Evolutionary conservation across 495 filamentous ascomycete genomes (phyloP), one percentile per base, ranked within the genome.

Genomic region (Penicillium verhagenii): DNA sequence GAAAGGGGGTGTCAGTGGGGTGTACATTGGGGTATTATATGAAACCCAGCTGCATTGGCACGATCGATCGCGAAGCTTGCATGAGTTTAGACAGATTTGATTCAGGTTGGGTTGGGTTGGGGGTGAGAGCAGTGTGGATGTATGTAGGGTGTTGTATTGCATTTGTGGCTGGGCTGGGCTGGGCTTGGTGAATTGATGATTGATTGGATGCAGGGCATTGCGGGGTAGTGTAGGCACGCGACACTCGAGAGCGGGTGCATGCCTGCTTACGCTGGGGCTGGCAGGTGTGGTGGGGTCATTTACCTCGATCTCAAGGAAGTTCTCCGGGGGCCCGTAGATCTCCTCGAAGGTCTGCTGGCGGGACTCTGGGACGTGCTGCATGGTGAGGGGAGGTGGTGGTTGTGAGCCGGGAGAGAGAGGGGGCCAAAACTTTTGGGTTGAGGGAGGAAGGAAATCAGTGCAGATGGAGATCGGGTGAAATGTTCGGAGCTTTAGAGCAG

Each of bases 291-390:
- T 24, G 6, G 26, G 31, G 26, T 25, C 3, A 38, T 79, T 56
- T 61, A 97, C 94, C 75, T 98, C 95, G 42, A 98, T 95, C 77
- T 98, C 94, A 33, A 98, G 82, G 69, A 97, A 96, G 74, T 98
- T 98, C 82, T 98, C 94, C 14, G 95, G 94, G 13, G 92, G 92
- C 4, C 92, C 94, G 71, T 98, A 98, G 69, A 97, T 96, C 82
- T 98, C 94, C 75, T 98, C 94, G 66, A 96, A 98, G 63, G 86
- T 91, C 79, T 98, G 94, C 69, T 87, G 83, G 58, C 93, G 89
- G 47, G 86, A 86, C 72, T 91, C 88, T 13, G 89, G 89, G 75
- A 92, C 86, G 53, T 88, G 85, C 75, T 90, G 86, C 87, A 92
- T 86, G 56, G 80, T 86, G 50, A 47, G 58, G 54, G n/a, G n/a